phyloP scores from a whole-genome alignment of 2,329 filamentous ascomycete genomes.

The Aspergillaceae sp. region DNA sequence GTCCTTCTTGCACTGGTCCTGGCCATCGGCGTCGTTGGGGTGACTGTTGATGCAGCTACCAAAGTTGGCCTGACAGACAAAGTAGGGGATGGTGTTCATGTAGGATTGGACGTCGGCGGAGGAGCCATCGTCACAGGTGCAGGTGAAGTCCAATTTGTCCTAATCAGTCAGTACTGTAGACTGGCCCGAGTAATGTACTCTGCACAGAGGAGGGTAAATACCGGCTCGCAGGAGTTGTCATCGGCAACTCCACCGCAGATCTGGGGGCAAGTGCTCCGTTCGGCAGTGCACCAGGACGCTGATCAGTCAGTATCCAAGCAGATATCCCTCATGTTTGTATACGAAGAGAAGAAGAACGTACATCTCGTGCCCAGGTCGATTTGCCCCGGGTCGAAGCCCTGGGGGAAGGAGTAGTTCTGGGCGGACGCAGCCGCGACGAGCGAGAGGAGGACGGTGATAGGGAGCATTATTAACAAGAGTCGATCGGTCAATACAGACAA shows the following conservation, averaged over 20 bases:
- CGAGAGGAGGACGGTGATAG: slow-evolving; percentile 39
- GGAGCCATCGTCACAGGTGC: slow-evolving; percentile 49
- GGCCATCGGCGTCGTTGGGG: slow-evolving; percentile 39
- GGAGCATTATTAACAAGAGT: slow-evolving; percentile 34
- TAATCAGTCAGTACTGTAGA: slow-evolving; percentile 14
- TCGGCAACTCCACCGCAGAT: slow-evolving; percentile 47
- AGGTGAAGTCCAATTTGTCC: slow-evolving; percentile 47
- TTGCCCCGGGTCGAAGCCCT: slow-evolving; percentile 35
- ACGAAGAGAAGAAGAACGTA: background rate
- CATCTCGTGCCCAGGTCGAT: slow-evolving; percentile 22
- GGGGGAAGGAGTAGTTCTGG: slow-evolving; percentile 35
- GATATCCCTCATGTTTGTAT: background rate
- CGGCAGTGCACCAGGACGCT: slow-evolving; percentile 51
- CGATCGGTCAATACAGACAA: slow-evolving; percentile 3
- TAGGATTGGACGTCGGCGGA: slow-evolving; percentile 50
- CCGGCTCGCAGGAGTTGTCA: slow-evolving; percentile 49
- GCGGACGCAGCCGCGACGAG: slow-evolving; percentile 40
- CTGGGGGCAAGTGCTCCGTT: slow-evolving; percentile 52
- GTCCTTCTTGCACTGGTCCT: slow-evolving; percentile 41
- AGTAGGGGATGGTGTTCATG: slow-evolving; percentile 51
- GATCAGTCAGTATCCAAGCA: background rate
- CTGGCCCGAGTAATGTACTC: background rate
- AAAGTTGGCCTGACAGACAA: slow-evolving; percentile 49
- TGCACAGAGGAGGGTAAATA: slow-evolving; percentile 32
- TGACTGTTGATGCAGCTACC: slow-evolving; percentile 40